Evolutionary conservation across 1,284 basidiomycete species (phyloP), one percentile per base, ranked within the genome.

Genomic region (Spongiforma sp.): DNA sequence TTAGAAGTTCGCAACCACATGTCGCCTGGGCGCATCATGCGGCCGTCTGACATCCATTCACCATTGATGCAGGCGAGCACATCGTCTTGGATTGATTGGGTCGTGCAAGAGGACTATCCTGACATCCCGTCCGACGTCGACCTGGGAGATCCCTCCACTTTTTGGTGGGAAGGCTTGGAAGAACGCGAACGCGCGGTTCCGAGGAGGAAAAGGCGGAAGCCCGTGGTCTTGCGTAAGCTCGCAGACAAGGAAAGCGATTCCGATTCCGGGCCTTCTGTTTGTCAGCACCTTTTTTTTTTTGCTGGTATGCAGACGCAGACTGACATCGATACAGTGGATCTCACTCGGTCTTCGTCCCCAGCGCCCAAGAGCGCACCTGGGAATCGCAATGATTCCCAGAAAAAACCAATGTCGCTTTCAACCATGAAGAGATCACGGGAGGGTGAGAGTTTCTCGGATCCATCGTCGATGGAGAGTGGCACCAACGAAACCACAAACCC

Each of bases 161-260:
- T 65, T 30, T 68, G 66, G 66, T 67, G 66, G 65, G 33, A 15
- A 9, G 61, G n/a, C n/a, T n/a, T n/a, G n/a, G n/a, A n/a, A n/a
- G n/a, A n/a, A n/a, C n/a, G n/a, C n/a, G n/a, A n/a, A n/a, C n/a
- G n/a, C n/a, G n/a, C n/a, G n/a, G n/a, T n/a, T n/a, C n/a, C n/a
- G n/a, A n/a, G n/a, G n/a, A n/a, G n/a, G n/a, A n/a, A n/a, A n/a
- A n/a, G n/a, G n/a, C n/a, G n/a, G n/a, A n/a, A n/a, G n/a, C n/a
- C n/a, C n/a, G n/a, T n/a, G n/a, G n/a, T n/a, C n/a, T n/a, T n/a
- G n/a, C n/a, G n/a, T n/a, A n/a, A n/a, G n/a, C n/a, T n/a, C n/a
- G n/a, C n/a, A n/a, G n/a, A n/a, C n/a, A n/a, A n/a, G n/a, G n/a
- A n/a, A n/a, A n/a, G n/a, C n/a, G n/a, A n/a, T n/a, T n/a, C n/a